Evolutionary conservation across 2,329 filamentous ascomycete genomes (phyloP), one percentile per base, ranked within the genome.

Genomic region (Albophoma yamanashiensis): DNA sequence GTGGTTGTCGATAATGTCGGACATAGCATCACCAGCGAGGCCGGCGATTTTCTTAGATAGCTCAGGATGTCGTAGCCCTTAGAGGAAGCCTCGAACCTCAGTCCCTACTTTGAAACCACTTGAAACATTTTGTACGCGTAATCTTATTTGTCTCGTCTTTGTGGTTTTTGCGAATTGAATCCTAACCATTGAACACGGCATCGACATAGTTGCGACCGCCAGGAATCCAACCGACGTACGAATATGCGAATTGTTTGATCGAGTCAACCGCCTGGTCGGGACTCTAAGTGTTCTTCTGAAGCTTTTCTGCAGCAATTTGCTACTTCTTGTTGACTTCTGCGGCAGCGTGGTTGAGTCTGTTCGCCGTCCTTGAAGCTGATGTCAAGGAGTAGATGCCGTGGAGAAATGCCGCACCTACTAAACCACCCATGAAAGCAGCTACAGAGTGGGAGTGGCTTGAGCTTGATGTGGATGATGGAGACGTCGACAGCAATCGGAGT

Each of bases 201-300:
- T 92, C 87, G 56, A 92, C 82, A 66, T 89, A 90, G 55, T 78
- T 74, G 38, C 82, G 81, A 2, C 85, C 88, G 15, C 89, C 89
- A 0, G 89, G 89, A 38, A 92, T 82, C 78, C 87, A 89, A 3
- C 76, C 78, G 2, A 87, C 86, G 68, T 92, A 92, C 31, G 84
- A 84, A 68, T 84, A 84, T 36, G 84, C 83, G 15, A 86, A 85
- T 60, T 84, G 76, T 67, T 85, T 84, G 62, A 92, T 80, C 75
- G 82, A 86, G 62, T 81, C 73, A 45, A 89, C 76, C 1, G 88
- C 87, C 71, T 89, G 80, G 63, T 89, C 87, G 17, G 86, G 79
- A 62, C 84, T 80, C 0, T 89, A 88, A 0, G 87, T 83, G 55
- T 80, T 78, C 59, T 86, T 74, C 64, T 86, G 81, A 7, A 89